phyloP scores from a whole-genome alignment of 495 filamentous ascomycete species.

The Xylaria longipes region DNA sequence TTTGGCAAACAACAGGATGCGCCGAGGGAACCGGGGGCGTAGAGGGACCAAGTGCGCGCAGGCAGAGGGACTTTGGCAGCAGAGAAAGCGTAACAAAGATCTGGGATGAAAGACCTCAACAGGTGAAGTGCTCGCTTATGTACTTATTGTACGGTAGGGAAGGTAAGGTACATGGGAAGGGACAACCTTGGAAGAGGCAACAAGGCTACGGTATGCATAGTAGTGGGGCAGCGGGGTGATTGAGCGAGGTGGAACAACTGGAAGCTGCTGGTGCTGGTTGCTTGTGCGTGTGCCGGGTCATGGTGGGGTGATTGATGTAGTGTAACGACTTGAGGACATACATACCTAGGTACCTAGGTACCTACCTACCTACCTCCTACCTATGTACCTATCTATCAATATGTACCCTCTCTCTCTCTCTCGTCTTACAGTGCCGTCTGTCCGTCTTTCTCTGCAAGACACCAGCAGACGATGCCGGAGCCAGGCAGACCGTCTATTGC shows the following conservation, averaged over 20 bases:
- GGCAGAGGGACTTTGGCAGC: background rate
- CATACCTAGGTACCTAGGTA: no score
- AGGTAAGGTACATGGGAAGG: constrained; percentile 8
- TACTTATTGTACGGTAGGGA: background rate
- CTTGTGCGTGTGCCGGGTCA: background rate
- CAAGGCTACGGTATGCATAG: constrained; percentile 17
- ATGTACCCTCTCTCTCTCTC: background rate
- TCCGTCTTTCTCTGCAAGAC: background rate
- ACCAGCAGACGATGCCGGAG: background rate
- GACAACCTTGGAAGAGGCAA: background rate
- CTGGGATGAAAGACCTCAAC: background rate
- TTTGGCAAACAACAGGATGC: background rate
- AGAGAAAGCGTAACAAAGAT: background rate
- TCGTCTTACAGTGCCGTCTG: background rate
- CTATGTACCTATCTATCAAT: no score
- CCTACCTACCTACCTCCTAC: no score
- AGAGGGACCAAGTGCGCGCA: background rate
- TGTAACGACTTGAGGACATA: background rate
- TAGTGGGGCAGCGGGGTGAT: constrained; percentile 19
- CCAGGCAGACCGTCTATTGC: background rate
- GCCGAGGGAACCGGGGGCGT: background rate
- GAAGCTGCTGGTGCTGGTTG: background rate
- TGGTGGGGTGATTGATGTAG: background rate
- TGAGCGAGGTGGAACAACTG: background rate
- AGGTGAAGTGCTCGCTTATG: background rate